Evolutionary conservation across 495 filamentous ascomycete genomes (phyloP), one percentile per base, ranked within the genome.

Genomic region (Chaetomium cochliodes): DNA sequence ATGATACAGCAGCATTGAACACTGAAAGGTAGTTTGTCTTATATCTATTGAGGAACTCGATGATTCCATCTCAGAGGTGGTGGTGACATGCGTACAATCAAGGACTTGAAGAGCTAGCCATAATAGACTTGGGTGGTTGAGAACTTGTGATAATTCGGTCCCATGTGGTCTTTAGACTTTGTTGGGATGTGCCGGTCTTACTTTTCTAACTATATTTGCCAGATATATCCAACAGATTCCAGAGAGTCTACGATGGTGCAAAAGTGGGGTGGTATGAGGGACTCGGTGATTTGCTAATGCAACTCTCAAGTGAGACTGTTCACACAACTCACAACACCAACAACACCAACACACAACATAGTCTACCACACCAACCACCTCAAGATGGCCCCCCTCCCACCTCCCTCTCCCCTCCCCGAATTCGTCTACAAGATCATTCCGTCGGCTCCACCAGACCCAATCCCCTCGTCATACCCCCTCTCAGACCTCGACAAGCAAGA

Each of bases 371-470:
- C 25, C 1, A 0, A 42, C 13, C 7, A 26, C 18, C 47, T 30
- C 44, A 62, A 42, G 54, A 63, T 61, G 63, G 59, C 56, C 39
- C 51, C 60, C 16, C 64, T 67, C 39, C 56, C 66, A 8, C 65
- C 75, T 9, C 72, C 71, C 20, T 47, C 60, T 28, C 75, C 78
- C n/a, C 73, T 79, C 16, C 79, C 81, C 4, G 64, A 72, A 9
- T 83, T 71, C 59, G 73, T 84, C 49, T 84, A 84, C 75, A 84
- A 85, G 65, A 84, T 85, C 67, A 69, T 78, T 20, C 74, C 79
- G 11, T 62, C 72, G 23, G 69, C 73, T 12, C 81, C 82, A n/a
- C 78, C 78, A 18, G 60, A 71, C 25, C 81, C 82, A n/a, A 75
- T 84, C 62, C 81, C 82, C 20, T 68, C 71, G 0, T 61, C 70